A percentile compares a stretch with the other conserved stretches of the same genome.
Evolutionary conservation across 1,284 basidiomycete genomes (phyloP).

Genomic region (Ganoderma multipileum): DNA sequence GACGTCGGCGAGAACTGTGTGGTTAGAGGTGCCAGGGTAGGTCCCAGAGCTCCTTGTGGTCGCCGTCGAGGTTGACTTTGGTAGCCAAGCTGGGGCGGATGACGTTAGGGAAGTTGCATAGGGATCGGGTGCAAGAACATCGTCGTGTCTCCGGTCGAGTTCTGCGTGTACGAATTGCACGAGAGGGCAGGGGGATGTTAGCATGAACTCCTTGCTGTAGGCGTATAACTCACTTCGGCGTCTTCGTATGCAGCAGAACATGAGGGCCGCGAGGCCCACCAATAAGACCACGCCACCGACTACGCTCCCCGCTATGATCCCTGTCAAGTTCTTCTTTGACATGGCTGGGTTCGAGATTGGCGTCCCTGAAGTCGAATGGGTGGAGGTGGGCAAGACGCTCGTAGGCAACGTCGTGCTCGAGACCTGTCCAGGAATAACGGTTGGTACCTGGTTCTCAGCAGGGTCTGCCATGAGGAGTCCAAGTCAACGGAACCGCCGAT

Average conservation of each 20-base stretch:
- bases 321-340: background rate
- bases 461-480: background rate
- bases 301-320: constrained; percentile 2
- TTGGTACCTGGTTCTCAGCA: background rate
- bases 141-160: background rate
- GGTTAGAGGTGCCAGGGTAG: background rate
- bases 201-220: background rate
- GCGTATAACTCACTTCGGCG: background rate
- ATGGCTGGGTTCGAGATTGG: background rate
- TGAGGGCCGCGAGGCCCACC: background rate
- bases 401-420: background rate
- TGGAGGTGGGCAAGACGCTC: background rate
- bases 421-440: background rate
- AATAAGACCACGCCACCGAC: background rate
- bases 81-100: background rate
- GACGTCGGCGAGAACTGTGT: constrained; percentile 2
- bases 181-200: background rate
- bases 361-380: background rate
- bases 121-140: background rate
- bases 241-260: background rate
- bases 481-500: background rate
- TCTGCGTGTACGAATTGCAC: background rate
- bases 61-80: background rate
- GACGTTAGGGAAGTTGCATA: background rate
- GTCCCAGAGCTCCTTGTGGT: background rate